Evolutionary conservation across 2,329 filamentous ascomycete species (phyloP).

Genomic region (Colletotrichum liaoningense): DNA sequence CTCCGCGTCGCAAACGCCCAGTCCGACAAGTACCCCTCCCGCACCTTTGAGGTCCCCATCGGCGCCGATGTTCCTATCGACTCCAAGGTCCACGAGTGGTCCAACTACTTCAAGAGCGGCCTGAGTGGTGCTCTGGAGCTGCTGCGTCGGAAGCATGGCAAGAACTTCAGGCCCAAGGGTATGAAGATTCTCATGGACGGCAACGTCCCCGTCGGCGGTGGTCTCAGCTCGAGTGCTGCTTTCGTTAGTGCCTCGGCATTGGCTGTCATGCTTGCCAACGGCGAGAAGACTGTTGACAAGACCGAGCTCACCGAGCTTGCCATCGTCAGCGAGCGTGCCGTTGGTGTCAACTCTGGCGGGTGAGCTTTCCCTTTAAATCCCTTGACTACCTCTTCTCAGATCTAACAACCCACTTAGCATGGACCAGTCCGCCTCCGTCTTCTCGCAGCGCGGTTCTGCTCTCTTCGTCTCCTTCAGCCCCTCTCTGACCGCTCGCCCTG

Average conservation of each 20-base stretch:
- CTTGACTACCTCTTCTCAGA: neutral
- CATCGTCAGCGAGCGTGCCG: constrained; percentile 92
- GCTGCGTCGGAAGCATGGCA: constrained; percentile 72
- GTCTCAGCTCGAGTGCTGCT: constrained; percentile 92
- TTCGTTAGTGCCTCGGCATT: constrained; percentile 92
- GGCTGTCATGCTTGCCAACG: constrained; percentile 88
- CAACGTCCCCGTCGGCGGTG: constrained; percentile 90
- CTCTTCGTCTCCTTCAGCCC: constrained; percentile 93
- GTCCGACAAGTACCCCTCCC: constrained; percentile 77
- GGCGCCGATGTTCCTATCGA: constrained; percentile 81
- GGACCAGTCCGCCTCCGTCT: constrained; percentile 97
- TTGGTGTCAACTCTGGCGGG: constrained; percentile 97
- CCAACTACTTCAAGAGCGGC: constrained; percentile 98
- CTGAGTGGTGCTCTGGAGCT: constrained; percentile 84
- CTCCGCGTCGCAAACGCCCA: constrained; percentile 86
- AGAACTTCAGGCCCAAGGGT: constrained; percentile 74
- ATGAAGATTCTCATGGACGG: constrained; percentile 94
- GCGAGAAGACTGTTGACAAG: constrained; percentile 83
- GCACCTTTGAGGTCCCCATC: constrained; percentile 78
- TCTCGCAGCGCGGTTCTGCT: constrained; percentile 86
- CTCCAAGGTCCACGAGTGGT: constrained; percentile 88
- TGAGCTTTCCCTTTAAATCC: constrained; percentile 53
- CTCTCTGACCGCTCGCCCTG: constrained; percentile 77
- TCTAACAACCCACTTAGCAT: constrained; percentile 67
- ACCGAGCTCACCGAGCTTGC: constrained; percentile 92